Base-by-base conservation (phyloP, 2,329 filamentous ascomycete genomes). In the Calonectria pseudoreteaudii region DNA sequence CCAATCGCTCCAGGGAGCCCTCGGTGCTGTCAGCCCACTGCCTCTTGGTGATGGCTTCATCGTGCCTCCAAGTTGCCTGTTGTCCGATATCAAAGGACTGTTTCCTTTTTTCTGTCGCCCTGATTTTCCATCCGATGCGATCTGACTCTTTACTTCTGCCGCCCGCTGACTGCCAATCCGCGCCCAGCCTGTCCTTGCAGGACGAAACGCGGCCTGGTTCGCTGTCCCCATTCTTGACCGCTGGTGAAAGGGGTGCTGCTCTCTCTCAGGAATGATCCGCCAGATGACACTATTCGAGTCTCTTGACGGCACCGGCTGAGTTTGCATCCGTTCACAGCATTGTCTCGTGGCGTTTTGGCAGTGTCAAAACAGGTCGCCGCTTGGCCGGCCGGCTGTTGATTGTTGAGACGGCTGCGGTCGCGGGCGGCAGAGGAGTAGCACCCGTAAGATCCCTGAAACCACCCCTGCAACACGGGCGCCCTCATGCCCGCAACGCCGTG, bases 41-140 rank as follows among this genome's bases (percentile, higher is more conserved):
- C 53, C 38, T 76, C 72, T 73, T 80, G 75, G 76, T 66, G 79
- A 80, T 80, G 78, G 79, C 79, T 80, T 80, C 79, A 80, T 80
- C 74, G 70, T 44, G 28, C 16, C 23, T 5, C 26, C 23, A 26
- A 60, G 26, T 80, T 79, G 74, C 60, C 74, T 73, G 79, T 80
- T 80, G 72, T 72, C 65, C 16, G 10, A 34, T 30, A 58, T 71
- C 44, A 64, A 66, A 58, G 60, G 36, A 72, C 34, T 69, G 62
- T 26, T 70, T 56, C 71, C 58, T 50, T 66, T 73, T 66, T 66
- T 73, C 52, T 68, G 71, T 66, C 58, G 10, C 50, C 70, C 70
- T 44, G 41, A 28, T 47, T 30, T 38, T n/a, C 53, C 20, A 31
- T 56, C 47, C 41, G 31, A 44, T 53, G 53, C 20, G 68, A 50